Base-by-base conservation (phyloP, 306 rosid genomes). In the Nissolia schottii region DNA sequence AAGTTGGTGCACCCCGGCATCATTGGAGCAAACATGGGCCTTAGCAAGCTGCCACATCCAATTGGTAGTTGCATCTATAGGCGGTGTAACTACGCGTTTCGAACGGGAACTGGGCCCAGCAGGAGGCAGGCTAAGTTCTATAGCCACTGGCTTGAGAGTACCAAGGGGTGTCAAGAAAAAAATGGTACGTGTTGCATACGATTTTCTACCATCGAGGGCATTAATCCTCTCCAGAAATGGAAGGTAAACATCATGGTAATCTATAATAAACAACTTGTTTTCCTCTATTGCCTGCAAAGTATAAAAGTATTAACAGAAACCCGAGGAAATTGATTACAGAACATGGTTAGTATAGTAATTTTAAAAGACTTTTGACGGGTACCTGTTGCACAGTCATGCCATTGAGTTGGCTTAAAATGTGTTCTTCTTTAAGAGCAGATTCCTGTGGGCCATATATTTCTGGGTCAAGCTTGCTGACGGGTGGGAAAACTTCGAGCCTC, bases 41-140 rank as follows among this genome's bases (percentile, higher is more conserved):
- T 94, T 94, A 18, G 99, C 99, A 50, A 94, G 92, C 80, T 85
- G 90, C 99, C 99, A 94, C 16, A 50, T 14, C 99, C 99, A 94
- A 60, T 80, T 86, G 70, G 88, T 60, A 1, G 99, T 87, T 11
- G 99, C 99, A 51, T 94, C 97, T 0, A 63, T 67, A 0, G 95
- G 85, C 10, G 95, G 91, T 4, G 91, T 87, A 54, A 91, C 79
- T 1, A 94, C 89, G 0, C 85, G 95, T 74, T 91, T 91, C 3
- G 89, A 79, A 16, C 87, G 76, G 0, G 82, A 83, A 55, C 81
- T 83, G 16, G 89, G 94, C 49, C 90, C 86, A 0, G 85, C 72
- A 13, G 77, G 74, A 6, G 99, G 96, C 20, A 89, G 85, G 84
- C 96, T 87, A 57, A 94, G 99, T 84, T 94, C 99, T 10, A 94